phyloP scores from a whole-genome alignment of 2,329 filamentous ascomycete genomes.

The Leptographium procerum region DNA sequence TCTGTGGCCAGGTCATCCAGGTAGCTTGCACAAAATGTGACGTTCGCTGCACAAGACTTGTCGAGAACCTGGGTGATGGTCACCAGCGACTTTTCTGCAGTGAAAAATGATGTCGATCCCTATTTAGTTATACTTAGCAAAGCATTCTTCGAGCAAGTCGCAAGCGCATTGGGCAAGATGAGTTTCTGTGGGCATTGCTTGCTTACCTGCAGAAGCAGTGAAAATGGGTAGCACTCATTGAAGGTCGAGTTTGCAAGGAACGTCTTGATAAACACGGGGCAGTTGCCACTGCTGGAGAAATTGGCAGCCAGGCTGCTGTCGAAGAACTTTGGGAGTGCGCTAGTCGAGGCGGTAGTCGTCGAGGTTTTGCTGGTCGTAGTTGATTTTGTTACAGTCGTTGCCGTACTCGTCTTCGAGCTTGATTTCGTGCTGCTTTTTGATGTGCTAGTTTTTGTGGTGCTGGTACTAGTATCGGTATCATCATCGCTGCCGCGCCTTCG shows the following conservation, averaged over 20 bases:
- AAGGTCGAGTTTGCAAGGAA: constrained; percentile 59
- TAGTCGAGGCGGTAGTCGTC: constrained; percentile 20
- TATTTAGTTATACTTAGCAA: constrained; percentile 22
- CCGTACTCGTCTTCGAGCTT: background rate
- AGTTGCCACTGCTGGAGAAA: constrained; percentile 44
- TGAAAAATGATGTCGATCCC: constrained; percentile 78
- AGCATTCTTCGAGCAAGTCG: background rate
- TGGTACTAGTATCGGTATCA: constrained; percentile 3
- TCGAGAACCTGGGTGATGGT: constrained; percentile 70
- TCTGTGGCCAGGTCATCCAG: constrained; percentile 55
- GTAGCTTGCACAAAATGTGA: constrained; percentile 51
- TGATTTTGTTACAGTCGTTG: constrained; percentile 10
- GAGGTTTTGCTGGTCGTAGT: constrained; percentile 9
- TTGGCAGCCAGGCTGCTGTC: constrained; percentile 53
- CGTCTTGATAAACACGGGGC: constrained; percentile 54
- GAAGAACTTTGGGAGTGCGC: constrained; percentile 51
- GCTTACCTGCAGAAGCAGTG: constrained; percentile 66
- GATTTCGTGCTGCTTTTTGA: background rate
- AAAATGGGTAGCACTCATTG: constrained; percentile 68
- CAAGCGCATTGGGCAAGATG: background rate
- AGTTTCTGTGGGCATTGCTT: constrained; percentile 15
- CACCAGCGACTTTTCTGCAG: constrained; percentile 58
- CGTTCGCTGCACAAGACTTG: constrained; percentile 59
- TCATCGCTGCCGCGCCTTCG: constrained; percentile 6
- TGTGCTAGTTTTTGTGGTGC: background rate